Base-by-base conservation (phyloP, 2,329 filamentous ascomycete species). In the Chaetoscypha palmicola region DNA sequence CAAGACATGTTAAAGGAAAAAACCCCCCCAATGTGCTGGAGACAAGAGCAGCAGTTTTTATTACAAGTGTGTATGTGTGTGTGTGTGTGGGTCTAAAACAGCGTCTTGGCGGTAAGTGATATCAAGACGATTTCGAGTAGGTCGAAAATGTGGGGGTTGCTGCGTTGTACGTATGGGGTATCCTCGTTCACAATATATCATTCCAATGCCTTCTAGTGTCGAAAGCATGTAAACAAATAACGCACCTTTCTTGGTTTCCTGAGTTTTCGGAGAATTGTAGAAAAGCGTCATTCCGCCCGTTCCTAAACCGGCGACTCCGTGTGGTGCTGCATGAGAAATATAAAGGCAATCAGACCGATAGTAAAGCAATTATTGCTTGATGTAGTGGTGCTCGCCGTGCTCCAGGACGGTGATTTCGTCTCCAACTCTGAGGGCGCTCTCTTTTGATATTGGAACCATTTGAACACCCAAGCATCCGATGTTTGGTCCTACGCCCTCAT, bases 401-500 rank as follows among this genome's bases (percentile, higher is more conserved):
- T 73, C 60, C 33, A 73, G 53, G 4, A 79, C 70, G 1, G 69
- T 65, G 26, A 80, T 60, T 5, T 66, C 62, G 70, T 80, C 79
- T 46, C 77, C 77, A 8, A 77, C 73, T 48, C 74, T 70, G 22
- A 81, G 51, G 52, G 65, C 69, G 22, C 66, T 66, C 51, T 73
- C 66, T 48, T 66, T 58, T 4, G 47, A 41, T 11, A 76, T 52
- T 4, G 81, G 80, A 30, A 76, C 78, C 47, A 84, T 63, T 60
- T 82, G 78, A 76, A 86, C 80, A 4, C 80, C 81, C 20, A 84
- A 58, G 51, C 79, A 81, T 1, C 77, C 75, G 41, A 62, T 65
- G 36, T 66, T 68, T 21, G 73, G 73, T 5, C 57, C 58, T 0
- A 75, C 74, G 2, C 80, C 80, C 16, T 69, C 63, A 58, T 84